phyloP scores from a whole-genome alignment of 305 asterid genomes.

The Fraxinus greggii region DNA sequence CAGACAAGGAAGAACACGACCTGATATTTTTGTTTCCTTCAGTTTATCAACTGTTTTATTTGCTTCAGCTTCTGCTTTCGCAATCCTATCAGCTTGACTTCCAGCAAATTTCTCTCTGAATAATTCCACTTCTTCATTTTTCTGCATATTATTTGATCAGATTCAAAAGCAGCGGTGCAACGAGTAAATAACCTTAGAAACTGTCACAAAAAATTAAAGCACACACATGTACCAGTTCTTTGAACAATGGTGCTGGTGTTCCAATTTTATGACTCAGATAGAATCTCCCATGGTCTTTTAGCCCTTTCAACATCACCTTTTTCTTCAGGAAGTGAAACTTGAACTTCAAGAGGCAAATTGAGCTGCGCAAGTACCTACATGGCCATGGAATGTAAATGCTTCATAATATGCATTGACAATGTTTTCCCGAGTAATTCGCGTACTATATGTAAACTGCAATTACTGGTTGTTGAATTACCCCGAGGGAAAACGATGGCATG shows the following conservation, averaged over 20 bases:
- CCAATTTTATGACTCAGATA: conserved; percentile 88
- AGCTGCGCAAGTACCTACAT: conserved; percentile 85
- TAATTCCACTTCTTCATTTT: conserved; percentile 65
- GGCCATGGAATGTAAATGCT: conserved; percentile 15
- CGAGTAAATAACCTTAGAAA: conserved; percentile 3
- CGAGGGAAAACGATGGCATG: conserved; percentile 81
- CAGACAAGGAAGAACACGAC: conserved; percentile 25
- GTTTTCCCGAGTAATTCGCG: not conserved
- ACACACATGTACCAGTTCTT: conserved; percentile 54
- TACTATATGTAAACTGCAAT: not conserved
- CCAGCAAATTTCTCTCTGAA: conserved; percentile 73
- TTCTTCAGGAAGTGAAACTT: conserved; percentile 70
- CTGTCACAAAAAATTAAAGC: not conserved
- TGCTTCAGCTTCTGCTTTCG: conserved; percentile 58
- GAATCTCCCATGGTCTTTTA: conserved; percentile 76
- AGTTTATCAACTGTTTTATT: conserved; percentile 54
- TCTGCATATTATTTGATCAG: conserved; percentile 45
- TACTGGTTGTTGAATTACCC: conserved; percentile 46
- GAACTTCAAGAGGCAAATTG: conserved; percentile 56
- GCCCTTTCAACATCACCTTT: conserved; percentile 63
- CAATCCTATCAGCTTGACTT: conserved; percentile 81
- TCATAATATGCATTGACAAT: conserved; percentile 15
- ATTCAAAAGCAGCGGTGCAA: conserved; percentile 25
- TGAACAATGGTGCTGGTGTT: conserved; percentile 73
- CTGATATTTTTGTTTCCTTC: conserved; percentile 62